Percentiles rank a stretch among this genome's conserved stretches.
These are phyloP conservation scores for Cyclotella atomus DNA, from an alignment of 108 stramenopile species.

Conservation along the genomic window DNA sequence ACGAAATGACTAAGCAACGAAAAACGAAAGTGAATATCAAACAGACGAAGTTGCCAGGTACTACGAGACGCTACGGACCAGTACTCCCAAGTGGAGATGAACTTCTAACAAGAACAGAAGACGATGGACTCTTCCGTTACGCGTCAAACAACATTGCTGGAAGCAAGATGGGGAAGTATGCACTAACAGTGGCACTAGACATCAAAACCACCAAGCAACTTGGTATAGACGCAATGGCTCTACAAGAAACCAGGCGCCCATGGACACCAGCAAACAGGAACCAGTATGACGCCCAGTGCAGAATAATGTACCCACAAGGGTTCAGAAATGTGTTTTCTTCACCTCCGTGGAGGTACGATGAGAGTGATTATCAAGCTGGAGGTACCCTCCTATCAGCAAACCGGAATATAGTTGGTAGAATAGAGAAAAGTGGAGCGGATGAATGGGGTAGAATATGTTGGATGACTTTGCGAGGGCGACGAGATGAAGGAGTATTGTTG, in stretches of 20 bases:
- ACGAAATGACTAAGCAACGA: background rate
- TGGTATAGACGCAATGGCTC: background rate
- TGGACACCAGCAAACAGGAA: background rate
- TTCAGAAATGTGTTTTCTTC: background rate
- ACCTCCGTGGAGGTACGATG: background rate
- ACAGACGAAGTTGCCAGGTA: background rate
- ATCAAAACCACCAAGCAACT: background rate
- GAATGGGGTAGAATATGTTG: conserved; percentile 14
- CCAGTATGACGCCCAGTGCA: background rate
- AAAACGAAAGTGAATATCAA: background rate
- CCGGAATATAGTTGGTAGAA: background rate
- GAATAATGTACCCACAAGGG: background rate
- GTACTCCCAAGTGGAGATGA: background rate
- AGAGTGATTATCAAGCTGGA: background rate
- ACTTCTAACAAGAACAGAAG: background rate
- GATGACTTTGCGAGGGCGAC: background rate
- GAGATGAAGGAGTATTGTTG: conserved; percentile 14
- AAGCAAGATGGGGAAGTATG: background rate
- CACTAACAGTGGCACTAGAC: background rate
- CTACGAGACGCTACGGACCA: background rate
- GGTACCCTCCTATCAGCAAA: background rate
- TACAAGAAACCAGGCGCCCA: background rate
- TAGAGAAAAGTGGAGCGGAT: background rate
- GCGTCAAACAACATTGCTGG: background rate
- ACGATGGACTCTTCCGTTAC: background rate